These are phyloP conservation scores for Populus trichocarpa DNA, from an alignment of 441 rosid species.

Conservation along the genomic window DNA sequence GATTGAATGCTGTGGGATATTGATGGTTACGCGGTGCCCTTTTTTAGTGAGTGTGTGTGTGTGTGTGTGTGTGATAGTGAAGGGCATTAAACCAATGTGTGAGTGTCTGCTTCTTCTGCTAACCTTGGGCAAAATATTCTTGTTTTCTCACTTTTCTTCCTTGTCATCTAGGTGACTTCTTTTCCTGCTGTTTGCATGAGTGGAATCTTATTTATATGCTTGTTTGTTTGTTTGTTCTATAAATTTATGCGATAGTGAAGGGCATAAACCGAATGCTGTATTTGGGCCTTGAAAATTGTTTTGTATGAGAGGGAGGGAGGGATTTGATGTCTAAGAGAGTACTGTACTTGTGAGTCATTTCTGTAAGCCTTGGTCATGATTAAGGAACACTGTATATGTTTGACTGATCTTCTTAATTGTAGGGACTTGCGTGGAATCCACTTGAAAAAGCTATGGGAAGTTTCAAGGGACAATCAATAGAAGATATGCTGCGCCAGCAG, in stretches of 20 bases:
- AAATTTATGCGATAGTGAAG: too few relatives aligned
- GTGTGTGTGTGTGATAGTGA: too few relatives aligned
- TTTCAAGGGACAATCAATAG: slow-evolving; percentile 59
- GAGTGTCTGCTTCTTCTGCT: background rate
- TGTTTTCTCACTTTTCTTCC: background rate
- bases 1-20: background rate
- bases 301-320: background rate
- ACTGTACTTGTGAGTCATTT: background rate
- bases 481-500: slow-evolving; percentile 66
- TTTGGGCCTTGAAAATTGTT: background rate
- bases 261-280: background rate
- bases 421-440: slow-evolving; percentile 62
- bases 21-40: background rate
- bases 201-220: background rate
- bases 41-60: too few relatives aligned
- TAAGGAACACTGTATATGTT: background rate
- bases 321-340: background rate
- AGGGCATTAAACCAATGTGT: too few relatives aligned
- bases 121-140: background rate
- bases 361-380: background rate
- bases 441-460: slow-evolving; percentile 46
- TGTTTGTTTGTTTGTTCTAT: background rate
- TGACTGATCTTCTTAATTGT: background rate
- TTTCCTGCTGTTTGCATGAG: background rate
- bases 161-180: background rate